Base-by-base conservation (phyloP, 1,284 basidiomycete genomes). In the Irpex lacteus region DNA sequence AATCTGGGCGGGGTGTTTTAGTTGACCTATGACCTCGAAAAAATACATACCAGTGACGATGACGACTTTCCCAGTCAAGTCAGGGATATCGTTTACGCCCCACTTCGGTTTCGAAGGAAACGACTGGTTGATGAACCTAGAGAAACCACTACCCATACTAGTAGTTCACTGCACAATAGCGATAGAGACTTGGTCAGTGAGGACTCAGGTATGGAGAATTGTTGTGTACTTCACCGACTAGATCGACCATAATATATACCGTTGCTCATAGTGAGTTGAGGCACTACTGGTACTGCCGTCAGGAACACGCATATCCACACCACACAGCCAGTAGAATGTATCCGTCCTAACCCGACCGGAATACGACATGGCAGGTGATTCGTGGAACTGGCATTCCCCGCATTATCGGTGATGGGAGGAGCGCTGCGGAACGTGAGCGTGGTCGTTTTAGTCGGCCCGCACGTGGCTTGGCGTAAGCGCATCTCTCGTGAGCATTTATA, bases 51-150 rank as follows among this genome's bases (percentile, higher is more conserved):
- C 59, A 5, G 70, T 71, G 50, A 72, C 69, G 56, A 72, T 64
- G 52, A 68, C 64, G 37, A 71, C 70, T 54, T 65, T 63, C 15
- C 65, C 69, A 3, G 61, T 65, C n/a, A 70, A 61, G 54, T 70
- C 66, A 18, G 69, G 68, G 5, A 71, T 69, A 34, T 70, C 61
- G 40, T 64, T 62, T 3, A 67, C 67, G 3, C 61, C 55, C 66
- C 68, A 71, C 53, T 18, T 67, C 3, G 70, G 55, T 58, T 67
- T 69, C 1, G 68, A 67, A 53, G 70, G 70, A 59, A 18, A 70
- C 55, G 34, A 32, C 54, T 56, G 54, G 5, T 44, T 3, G 40
- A 44, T 44, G 40, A 44, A 44, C 5, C 2, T n/a, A 5, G 40
- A 44, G 40, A 44, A 44, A 9, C 2, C 40, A 11, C 9, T 5